These are phyloP conservation scores for Ophiostoma sp. DNA, from an alignment of 2,329 filamentous ascomycete species.

Conservation along the genomic window DNA sequence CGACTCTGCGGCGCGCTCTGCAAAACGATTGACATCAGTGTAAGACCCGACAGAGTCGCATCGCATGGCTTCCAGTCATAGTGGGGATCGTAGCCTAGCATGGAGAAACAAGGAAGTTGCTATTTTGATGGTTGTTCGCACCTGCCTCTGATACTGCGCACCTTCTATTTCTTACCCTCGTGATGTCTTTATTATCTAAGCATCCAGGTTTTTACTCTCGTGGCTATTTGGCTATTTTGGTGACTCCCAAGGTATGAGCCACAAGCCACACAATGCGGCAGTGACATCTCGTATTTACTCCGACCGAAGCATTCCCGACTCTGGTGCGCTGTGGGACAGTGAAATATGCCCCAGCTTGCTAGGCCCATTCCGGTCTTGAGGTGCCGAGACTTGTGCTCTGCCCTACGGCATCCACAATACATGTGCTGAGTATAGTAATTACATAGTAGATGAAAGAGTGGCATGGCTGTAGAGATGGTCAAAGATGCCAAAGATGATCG, in stretches of 20 bases:
- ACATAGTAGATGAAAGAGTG: too few relatives aligned
- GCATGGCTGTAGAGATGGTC: too few relatives aligned
- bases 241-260: too few relatives aligned
- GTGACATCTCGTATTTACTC: not conserved
- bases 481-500: not conserved
- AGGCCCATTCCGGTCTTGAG: not conserved
- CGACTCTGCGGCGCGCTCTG: not conserved
- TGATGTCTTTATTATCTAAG: not conserved
- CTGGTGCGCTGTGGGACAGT: not conserved
- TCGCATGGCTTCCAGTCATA: not conserved
- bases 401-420: not conserved
- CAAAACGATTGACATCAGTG: not conserved
- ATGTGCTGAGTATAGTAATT: not conserved
- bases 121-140: not conserved
- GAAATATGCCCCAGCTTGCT: not conserved
- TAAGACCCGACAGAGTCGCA: not conserved
- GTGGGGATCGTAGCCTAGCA: not conserved
- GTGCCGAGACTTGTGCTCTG: conserved; percentile 1
- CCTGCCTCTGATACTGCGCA: not conserved
- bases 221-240: too few relatives aligned
- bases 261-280: not conserved
- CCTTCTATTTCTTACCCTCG: not conserved
- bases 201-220: too few relatives aligned
- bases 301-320: not conserved
- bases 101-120: not conserved